Base-by-base conservation (phyloP, 257 asterid species). In the Perilla frutescens region DNA sequence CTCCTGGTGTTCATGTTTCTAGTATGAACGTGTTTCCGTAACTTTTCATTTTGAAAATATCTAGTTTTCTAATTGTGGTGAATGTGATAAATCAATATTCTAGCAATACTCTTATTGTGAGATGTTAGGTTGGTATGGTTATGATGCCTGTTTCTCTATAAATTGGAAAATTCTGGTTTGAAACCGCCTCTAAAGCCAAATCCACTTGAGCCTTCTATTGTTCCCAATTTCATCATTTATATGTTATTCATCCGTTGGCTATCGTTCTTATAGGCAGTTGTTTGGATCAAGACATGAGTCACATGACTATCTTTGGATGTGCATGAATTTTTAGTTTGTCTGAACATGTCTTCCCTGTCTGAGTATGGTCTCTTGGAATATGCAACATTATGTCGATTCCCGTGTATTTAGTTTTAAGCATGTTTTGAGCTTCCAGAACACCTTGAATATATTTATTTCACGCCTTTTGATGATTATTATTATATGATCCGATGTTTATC, bases 1-100 rank as follows among this genome's bases (percentile, higher is more conserved):
- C 39, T 50, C 41, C 45, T 36, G 32, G 15, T 75, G 31, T 43
- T 50, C 51, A 61, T 54, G 31, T 73, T 62, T 49, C 44, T 53
- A 26, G 8, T 49, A 36, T 51, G 51, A 12, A 13, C 4, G 41
- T 29, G 26, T 58, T 31, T 66, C 73, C 54, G 5, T 20, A 20
- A 20, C 26, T 20, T 20, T 20, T 20, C 26, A 20, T 20, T 20
- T 20, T 20, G 26, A 20, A 20, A 20, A 20, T 20, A 20, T 20
- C 26, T 20, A 20, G 26, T 20, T 20, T 20, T 20, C 26, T 20
- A 20, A 20, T 20, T 20, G 26, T 20, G 26, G 26, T 20, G 26
- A 20, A 20, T 20, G 0, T 20, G 26, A 20, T 20, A 20, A 20
- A 20, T 20, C 26, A 20, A 20, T 20, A 20, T 20, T 20, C 26